A percentile compares a stretch with the other conserved stretches of the same genome.
These are phyloP conservation scores for Pestalotiopsis sp. DNA, from an alignment of 2,329 filamentous ascomycete species.

Conservation along the genomic window DNA sequence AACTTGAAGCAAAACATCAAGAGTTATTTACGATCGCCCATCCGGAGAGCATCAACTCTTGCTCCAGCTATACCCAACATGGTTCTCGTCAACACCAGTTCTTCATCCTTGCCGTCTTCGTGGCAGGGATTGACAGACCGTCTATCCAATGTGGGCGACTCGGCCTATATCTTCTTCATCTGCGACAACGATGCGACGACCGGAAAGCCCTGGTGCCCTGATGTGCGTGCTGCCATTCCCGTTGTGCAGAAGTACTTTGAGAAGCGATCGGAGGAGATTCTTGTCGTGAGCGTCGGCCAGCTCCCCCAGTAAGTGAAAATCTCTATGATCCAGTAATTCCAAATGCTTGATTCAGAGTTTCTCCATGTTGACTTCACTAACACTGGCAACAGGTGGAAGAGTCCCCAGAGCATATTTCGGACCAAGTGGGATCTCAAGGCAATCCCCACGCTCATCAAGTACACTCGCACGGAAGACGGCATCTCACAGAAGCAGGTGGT, in stretches of 20 bases:
- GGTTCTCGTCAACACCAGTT: not conserved
- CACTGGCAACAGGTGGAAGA: slow-evolving; percentile 1
- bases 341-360: not conserved
- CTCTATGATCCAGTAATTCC: not conserved
- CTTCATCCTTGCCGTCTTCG: slow-evolving; percentile 3
- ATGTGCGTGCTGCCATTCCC: slow-evolving; percentile 12
- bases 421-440: slow-evolving; percentile 8
- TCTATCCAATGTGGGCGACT: slow-evolving; percentile 4
- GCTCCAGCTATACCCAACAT: not conserved
- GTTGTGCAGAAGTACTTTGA: slow-evolving; percentile 12
- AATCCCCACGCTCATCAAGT: slow-evolving; percentile 5
- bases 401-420: not conserved
- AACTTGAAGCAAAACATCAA: not conserved
- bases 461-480: slow-evolving; percentile 4
- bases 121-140: slow-evolving; percentile 12
- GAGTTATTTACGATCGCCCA: not conserved
- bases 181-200: slow-evolving; percentile 7
- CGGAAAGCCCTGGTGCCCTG: slow-evolving; percentile 12
- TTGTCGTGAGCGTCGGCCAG: slow-evolving; percentile 4
- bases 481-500: slow-evolving; percentile 1
- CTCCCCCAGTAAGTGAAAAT: not conserved
- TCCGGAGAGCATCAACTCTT: not conserved
- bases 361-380: not conserved
- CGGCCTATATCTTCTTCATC: slow-evolving; percentile 11
- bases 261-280: slow-evolving; percentile 5